Conservation (phyloP, 768 basidiomycete genomes). For the Rossbeevera mucosa region DNA sequence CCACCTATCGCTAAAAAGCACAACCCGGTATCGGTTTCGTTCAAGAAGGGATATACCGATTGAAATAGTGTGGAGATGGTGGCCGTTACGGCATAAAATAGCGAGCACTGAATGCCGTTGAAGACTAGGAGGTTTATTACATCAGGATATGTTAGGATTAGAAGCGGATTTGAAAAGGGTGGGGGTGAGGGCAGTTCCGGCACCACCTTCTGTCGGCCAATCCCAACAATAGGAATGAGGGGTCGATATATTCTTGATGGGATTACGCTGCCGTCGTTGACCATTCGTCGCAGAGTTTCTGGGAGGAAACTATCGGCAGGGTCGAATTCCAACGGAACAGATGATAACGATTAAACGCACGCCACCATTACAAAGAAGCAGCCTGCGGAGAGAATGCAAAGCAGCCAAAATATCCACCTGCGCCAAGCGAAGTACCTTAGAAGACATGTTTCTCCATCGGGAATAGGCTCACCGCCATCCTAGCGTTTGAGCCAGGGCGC, state of each 20-base stretch:
- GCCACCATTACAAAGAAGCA: slow-evolving; percentile 12
- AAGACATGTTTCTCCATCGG: not conserved
- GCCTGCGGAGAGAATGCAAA: slow-evolving; percentile 15
- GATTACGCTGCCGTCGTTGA: slow-evolving; percentile 28
- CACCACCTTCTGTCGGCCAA: slow-evolving; percentile 13
- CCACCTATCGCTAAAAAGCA: slow-evolving; percentile 75
- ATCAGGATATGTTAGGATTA: slow-evolving; percentile 36
- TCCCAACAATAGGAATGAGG: slow-evolving; percentile 23
- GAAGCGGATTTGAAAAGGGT: slow-evolving; percentile 36
- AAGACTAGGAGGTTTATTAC: slow-evolving; percentile 39
- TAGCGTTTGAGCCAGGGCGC: slow-evolving; percentile 46
- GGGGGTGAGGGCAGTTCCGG: slow-evolving; percentile 4
- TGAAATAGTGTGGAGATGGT: slow-evolving; percentile 50
- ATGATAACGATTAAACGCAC: slow-evolving; percentile 2
- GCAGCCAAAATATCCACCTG: slow-evolving; percentile 23
- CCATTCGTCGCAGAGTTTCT: slow-evolving; percentile 20
- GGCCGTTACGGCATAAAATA: slow-evolving; percentile 46
- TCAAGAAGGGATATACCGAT: slow-evolving; percentile 44
- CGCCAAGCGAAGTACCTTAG: not conserved
- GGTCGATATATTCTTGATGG: slow-evolving; percentile 26
- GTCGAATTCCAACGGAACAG: not conserved
- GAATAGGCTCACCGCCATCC: slow-evolving; percentile 56
- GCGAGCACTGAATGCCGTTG: slow-evolving; percentile 51
- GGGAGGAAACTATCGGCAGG: slow-evolving; percentile 18
- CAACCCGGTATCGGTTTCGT: slow-evolving; percentile 55